Base-by-base conservation (phyloP, 108 stramenopile genomes). In the Cyclotella kingstonii region DNA sequence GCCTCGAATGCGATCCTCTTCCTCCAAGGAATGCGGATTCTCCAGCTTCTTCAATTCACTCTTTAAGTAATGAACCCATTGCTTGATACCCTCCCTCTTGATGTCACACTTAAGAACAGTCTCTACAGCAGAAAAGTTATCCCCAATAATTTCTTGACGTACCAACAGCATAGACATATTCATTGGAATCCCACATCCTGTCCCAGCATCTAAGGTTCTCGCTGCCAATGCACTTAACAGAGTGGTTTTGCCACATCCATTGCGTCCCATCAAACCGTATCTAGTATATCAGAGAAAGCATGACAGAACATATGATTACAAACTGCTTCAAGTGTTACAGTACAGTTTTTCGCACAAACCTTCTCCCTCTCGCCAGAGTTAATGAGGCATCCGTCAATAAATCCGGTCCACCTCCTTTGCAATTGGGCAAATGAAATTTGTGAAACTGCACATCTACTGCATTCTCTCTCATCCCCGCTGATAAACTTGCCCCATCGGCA, bases 251-350 rank as follows among this genome's bases (percentile, higher is more conserved):
- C 96, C 96, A 44, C 82, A 80, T 4, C 55, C 60, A 70, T 96
- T 96, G 8, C 85, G 58, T 6, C 96, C 95, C 61, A 96, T 87
- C 27, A 96, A 59, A 18, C 95, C 95, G 69, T 96, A 96, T 42
- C 55, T 40, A 40, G 7, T 11, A 36, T 36, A 36, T 36, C 11
- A 36, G 36, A 11, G 11, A 9, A 11, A 36, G 36, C 11, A 36
- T n/a, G n/a, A n/a, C n/a, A 36, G 9, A 36, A 11, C 9, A 11
- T 36, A 7, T 7, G 36, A 36, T 11, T 9, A 36, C 9, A 36
- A 36, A 36, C 7, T 36, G 36, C 7, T 9, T 36, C 9, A 36
- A 36, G 7, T 7, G 36, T 36, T 7, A 36, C 11, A 9, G 7
- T 7, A 36, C 11, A 9, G 36, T 9, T 36, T 36, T n/a, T n/a